Base-by-base conservation (phyloP, 2,329 filamentous ascomycete genomes). In the Geosmithia flava region DNA sequence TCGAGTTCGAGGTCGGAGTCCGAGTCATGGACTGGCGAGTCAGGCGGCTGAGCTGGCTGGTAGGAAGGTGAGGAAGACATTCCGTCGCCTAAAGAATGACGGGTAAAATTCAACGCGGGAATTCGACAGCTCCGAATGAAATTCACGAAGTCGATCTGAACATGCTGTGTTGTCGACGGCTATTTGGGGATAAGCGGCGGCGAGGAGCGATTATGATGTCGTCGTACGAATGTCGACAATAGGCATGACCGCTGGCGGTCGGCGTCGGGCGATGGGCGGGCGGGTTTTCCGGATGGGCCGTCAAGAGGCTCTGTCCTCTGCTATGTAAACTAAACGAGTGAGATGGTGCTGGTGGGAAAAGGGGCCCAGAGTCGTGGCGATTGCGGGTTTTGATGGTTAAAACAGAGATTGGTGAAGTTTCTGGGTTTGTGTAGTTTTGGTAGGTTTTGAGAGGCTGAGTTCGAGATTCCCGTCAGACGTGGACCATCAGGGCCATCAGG, bases 1-100 rank as follows among this genome's bases (percentile, higher is more conserved):
- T 90, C 84, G 58, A 93, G 78, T 62, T 91, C 85, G 52, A 67
- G 65, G 49, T 83, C 69, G 46, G 83, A 87, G 62, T 90, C 85
- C 61, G 82, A 86, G 61, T 89, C 84, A 66, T 81, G 71, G 58
- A 70, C 66, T 51, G 75, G 74, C 51, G 76, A 79, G 66, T 84
- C 80, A 65, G 81, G 81, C 59, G 77, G 75, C 62, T 82, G 20
- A 59, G 65, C 59, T 68, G 59, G 65, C 59, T 68, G 71, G 62
- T 73, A 71, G 33, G 69, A 62, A 49, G 68, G 68, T 69, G 70
- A 66, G 59, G 72, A 64, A 74, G 76, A 73, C 77, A 81, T 78
- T 63, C 73, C 74, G 72, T 37, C 64, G 15, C 27, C 16, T n/a
- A 16, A 20, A 23, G 29, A 23, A 44, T 15, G 42, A 33, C 17